Percentiles rank a stretch among this genome's conserved stretches.
phyloP scores from a whole-genome alignment of 495 filamentous ascomycete genomes.

The Penicillium soppii region DNA sequence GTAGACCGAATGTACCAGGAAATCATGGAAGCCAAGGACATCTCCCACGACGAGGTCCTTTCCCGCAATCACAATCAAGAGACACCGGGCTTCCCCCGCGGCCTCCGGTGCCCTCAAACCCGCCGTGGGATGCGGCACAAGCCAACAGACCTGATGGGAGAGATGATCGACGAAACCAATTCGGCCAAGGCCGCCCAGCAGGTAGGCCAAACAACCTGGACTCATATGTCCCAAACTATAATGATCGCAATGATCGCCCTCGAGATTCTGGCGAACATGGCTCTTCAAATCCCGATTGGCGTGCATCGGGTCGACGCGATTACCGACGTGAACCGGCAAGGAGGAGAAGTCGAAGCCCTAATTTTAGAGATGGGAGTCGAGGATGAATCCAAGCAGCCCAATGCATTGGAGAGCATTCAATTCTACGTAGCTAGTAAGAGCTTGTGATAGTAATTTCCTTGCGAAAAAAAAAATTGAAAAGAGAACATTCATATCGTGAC shows the following conservation, averaged over 20 bases:
- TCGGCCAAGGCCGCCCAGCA: constrained; percentile 22
- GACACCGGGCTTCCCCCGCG: constrained; percentile 42
- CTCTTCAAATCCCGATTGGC: constrained; percentile 23
- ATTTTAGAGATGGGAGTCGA: constrained; percentile 24
- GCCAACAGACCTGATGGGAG: constrained; percentile 25
- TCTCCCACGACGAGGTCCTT: constrained; percentile 24
- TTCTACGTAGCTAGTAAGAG: neutral
- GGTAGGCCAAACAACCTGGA: constrained; percentile 33
- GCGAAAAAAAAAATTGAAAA: constrained; percentile 1
- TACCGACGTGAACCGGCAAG: constrained; percentile 34
- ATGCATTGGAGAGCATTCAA: neutral
- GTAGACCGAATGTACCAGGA: constrained; percentile 23
- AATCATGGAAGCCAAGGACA: neutral
- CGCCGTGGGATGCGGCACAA: constrained; percentile 29
- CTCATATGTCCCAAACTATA: constrained; percentile 42
- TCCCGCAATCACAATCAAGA: constrained; percentile 25
- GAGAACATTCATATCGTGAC: constrained; percentile 14
- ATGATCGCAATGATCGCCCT: constrained; percentile 18
- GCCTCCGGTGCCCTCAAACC: constrained; percentile 32
- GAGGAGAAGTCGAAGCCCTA: constrained; percentile 43
- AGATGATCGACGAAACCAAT: constrained; percentile 34
- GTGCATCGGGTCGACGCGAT: constrained; percentile 26
- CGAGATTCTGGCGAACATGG: constrained; percentile 23
- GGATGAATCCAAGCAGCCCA: neutral
- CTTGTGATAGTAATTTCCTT: neutral